Percentiles rank a stretch among this genome's conserved stretches.
Evolutionary conservation across 108 stramenopile species (phyloP).

Genomic region (Fragilaria crotonensis): DNA sequence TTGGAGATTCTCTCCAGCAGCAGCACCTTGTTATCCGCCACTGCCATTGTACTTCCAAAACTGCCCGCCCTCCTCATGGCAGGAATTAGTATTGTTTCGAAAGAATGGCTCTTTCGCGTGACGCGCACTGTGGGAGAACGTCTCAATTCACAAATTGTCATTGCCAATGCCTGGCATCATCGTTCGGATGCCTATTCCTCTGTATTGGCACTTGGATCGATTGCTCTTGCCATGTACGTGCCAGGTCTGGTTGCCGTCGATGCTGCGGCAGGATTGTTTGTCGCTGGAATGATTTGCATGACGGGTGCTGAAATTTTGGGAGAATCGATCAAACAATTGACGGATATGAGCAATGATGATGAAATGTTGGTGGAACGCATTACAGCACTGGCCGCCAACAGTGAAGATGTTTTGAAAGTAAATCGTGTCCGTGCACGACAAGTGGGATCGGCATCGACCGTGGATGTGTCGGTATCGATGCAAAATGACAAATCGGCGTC

Average conservation of each 20-base stretch:
- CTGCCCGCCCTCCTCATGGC: conserved; percentile 83
- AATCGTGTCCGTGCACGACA: conserved; percentile 57
- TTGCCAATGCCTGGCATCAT: conserved; percentile 99
- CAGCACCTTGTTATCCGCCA: conserved; percentile 13
- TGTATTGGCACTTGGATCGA: conserved; percentile 81
- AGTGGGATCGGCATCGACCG: conserved; percentile 63
- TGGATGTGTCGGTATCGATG: conserved; percentile 51
- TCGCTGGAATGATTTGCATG: conserved; percentile 91
- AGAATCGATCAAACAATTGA: conserved; percentile 77
- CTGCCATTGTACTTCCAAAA: conserved; percentile 45
- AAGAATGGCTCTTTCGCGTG: conserved; percentile 90
- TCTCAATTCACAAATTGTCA: conserved; percentile 85
- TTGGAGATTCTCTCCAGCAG: conserved; percentile 33
- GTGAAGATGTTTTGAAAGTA: conserved; percentile 45
- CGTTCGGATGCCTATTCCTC: conserved; percentile 92
- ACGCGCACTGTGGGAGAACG: conserved; percentile 78
- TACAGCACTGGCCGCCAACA: conserved; percentile 6
- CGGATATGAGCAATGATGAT: conserved; percentile 73
- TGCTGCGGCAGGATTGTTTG: conserved; percentile 88
- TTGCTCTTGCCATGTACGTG: conserved; percentile 76
- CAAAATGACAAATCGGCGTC: conserved; percentile 41
- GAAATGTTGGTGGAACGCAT: conserved; percentile 28
- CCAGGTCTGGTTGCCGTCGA: conserved; percentile 71
- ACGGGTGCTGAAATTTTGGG: conserved; percentile 85
- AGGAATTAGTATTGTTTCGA: conserved; percentile 71